Evolutionary conservation across 1,284 basidiomycete genomes (phyloP), one percentile per base, ranked within the genome.

Genomic region (Retiboletus flavoniger): DNA sequence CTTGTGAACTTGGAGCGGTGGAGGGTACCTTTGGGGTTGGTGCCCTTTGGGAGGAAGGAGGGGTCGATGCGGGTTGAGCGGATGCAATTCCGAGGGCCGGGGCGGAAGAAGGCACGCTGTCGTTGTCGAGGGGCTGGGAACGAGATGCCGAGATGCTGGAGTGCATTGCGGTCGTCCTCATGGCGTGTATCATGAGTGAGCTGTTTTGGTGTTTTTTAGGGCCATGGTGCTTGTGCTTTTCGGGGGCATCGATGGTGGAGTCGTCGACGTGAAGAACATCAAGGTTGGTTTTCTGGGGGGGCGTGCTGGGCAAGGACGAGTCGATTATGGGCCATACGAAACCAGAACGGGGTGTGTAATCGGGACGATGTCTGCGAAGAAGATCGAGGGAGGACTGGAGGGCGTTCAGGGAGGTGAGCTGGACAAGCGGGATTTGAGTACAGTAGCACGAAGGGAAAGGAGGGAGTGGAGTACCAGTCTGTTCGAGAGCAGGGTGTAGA

Each of bases 401-500:
- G 9, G 88, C 81, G 63, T 82, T 80, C 28, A 91, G 67, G 34
- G 88, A 83, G 26, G 89, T 87, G 49, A 90, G 78, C 88, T 91
- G 46, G 19, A 60, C 13, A 26, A 39, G 48, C 28, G 45, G 44
- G 7, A 24, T 1, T 3, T 65, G 48, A 64, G 59, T n/a, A n/a
- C n/a, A n/a, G n/a, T 3, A 10, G 26, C 8, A 21, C 2, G 14
- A 9, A 31, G 35, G 21, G 13, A 39, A n/a, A 14, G 7, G 16
- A 14, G 29, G 8, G 42, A 10, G 6, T 11, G 2, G 7, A 17
- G 62, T 69, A 91, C 89, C 61, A 94, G 73, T 61, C 91, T 84
- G 63, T 91, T 91, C 42, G 91, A 92, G 35, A 94, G 74, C 3
- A 93, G 78, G 9, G 83, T 85, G 65, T 93, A 92, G 29, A 93